These are phyloP conservation scores for Remersonia thermophila DNA, from an alignment of 2,329 filamentous ascomycete genomes.

Conservation along the genomic window DNA sequence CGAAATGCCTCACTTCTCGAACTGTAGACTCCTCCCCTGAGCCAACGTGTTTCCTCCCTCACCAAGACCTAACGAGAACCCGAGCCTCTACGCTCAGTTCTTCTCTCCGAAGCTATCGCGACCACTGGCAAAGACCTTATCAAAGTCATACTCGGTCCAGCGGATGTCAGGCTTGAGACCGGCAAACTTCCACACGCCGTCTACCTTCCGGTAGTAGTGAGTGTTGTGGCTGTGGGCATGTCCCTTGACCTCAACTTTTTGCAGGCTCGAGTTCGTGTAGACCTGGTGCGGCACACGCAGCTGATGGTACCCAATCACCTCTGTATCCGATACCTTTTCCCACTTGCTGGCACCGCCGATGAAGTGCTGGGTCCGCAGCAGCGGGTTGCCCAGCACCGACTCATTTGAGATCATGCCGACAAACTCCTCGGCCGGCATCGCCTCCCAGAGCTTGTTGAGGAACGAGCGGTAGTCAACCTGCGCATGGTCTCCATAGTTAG, in stretches of 20 bases:
- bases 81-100: constrained; percentile 3
- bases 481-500: constrained; percentile 18
- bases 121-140: constrained; percentile 37
- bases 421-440: constrained; percentile 50
- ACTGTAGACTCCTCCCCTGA: no score
- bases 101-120: constrained; percentile 26
- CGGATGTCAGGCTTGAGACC: constrained; percentile 42
- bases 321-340: constrained; percentile 44
- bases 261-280: constrained; percentile 38
- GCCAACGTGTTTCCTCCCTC: no score
- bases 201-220: constrained; percentile 44
- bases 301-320: constrained; percentile 49
- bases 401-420: constrained; percentile 45
- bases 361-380: constrained; percentile 53
- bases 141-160: constrained; percentile 47
- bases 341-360: constrained; percentile 44
- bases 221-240: constrained; percentile 47
- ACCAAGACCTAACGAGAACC: no score
- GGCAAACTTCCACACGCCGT: constrained; percentile 51
- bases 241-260: constrained; percentile 42
- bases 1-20: no score
- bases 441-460: constrained; percentile 46
- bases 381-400: constrained; percentile 46
- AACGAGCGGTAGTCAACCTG: constrained; percentile 58
- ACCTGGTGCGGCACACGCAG: constrained; percentile 50